phyloP scores from a whole-genome alignment of 78 protist genomes.

The slime mould (Dictyostelium discoideum) region DNA sequence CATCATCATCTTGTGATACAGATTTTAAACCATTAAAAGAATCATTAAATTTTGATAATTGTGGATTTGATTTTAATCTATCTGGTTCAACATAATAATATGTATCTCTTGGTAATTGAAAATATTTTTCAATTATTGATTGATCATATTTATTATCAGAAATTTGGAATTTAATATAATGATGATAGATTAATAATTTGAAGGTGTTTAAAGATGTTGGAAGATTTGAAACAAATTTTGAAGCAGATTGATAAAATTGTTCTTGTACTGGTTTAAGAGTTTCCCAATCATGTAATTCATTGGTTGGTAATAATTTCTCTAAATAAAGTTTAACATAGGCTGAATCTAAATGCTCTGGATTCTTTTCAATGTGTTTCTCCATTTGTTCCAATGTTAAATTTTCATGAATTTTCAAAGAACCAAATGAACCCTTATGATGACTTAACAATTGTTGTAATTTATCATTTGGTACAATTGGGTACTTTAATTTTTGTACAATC shows the following conservation, averaged over 20 bases:
- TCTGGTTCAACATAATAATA: background rate
- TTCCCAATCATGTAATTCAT: conserved; percentile 42
- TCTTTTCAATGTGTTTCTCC: background rate
- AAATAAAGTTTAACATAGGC: background rate
- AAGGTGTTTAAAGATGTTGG: background rate
- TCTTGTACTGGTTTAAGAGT: background rate
- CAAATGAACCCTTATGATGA: background rate
- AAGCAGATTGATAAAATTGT: background rate
- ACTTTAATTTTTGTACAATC: background rate
- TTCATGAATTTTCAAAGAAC: background rate
- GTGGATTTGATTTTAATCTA: background rate
- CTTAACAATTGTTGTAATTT: background rate
- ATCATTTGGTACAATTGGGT: conserved; percentile 22
- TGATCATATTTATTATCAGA: background rate
- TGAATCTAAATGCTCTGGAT: conserved; percentile 9
- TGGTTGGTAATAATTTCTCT: conserved; percentile 11
- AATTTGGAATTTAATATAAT: conserved; percentile 19
- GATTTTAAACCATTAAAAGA: background rate
- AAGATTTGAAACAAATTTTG: conserved; percentile 19
- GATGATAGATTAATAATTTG: conserved; percentile 18
- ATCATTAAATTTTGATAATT: background rate
- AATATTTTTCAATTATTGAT: conserved; percentile 7
- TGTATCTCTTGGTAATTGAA: conserved; percentile 43
- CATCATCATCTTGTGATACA: conserved; percentile 34
- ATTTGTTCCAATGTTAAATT: conserved; percentile 57